Percentiles rank a stretch among this genome's conserved stretches.
phyloP scores from a whole-genome alignment of 306 rosid species.

The Alnus rubra region DNA sequence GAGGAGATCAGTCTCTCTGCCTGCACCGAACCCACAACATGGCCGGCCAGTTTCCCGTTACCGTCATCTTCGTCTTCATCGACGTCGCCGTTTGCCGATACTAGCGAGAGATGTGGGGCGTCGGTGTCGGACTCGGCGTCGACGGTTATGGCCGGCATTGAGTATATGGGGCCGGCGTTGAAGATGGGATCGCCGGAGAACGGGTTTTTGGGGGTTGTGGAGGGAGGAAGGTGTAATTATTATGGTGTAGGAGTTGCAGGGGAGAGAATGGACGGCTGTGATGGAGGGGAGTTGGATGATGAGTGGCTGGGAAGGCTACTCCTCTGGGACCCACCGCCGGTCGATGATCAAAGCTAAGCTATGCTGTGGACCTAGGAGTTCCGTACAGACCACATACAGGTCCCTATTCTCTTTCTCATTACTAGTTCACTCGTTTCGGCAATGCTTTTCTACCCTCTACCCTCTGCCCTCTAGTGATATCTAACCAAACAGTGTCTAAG shows the following conservation, averaged over 20 bases:
- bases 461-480: no score
- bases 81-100: not conserved
- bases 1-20: not conserved
- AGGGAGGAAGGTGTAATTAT: not conserved
- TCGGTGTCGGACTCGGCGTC: conserved; percentile 34
- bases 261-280: conserved; percentile 1
- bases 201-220: not conserved
- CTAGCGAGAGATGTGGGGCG: conserved; percentile 36
- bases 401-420: no score
- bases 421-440: no score
- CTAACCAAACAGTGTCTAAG: no score
- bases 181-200: not conserved
- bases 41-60: not conserved
- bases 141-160: conserved; percentile 35
- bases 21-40: no score
- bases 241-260: no score
- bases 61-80: not conserved
- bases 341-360: not conserved
- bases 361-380: no score
- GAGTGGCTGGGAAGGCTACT: not conserved
- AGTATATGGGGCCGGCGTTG: conserved; percentile 1
- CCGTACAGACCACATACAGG: no score
- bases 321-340: not conserved
- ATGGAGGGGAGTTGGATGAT: not conserved
- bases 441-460: no score